These are phyloP conservation scores for Dinochytrium kinnereticum DNA, from an alignment of 371 early-diverging fungal genomes.

Conservation along the genomic window DNA sequence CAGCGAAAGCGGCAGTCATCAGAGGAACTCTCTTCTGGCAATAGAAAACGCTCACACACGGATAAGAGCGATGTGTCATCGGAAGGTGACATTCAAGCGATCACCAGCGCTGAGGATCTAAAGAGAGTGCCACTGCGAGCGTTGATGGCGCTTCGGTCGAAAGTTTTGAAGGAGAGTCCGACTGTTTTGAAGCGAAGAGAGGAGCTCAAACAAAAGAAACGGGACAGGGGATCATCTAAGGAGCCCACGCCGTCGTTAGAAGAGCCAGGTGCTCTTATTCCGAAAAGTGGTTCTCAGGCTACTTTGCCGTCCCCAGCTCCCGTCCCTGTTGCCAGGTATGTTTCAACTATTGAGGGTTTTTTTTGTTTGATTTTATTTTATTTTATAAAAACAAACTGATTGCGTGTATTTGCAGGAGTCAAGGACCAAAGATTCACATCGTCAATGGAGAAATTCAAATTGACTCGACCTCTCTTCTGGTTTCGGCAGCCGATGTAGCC, in stretches of 20 bases:
- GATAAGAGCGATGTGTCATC: background rate
- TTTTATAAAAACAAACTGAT: too few relatives aligned
- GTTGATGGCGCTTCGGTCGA: constrained; percentile 1
- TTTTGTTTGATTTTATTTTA: background rate
- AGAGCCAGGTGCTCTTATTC: too few relatives aligned
- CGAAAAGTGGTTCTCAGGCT: too few relatives aligned
- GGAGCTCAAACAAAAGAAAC: background rate
- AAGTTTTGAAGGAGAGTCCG: constrained; percentile 7
- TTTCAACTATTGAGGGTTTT: background rate
- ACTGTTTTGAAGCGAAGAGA: background rate
- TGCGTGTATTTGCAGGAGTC: background rate
- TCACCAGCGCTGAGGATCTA: background rate
- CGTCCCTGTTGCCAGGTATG: background rate
- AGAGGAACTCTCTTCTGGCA: too few relatives aligned
- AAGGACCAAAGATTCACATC: constrained; percentile 24
- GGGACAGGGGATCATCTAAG: too few relatives aligned
- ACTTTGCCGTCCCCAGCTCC: too few relatives aligned
- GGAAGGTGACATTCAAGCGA: background rate
- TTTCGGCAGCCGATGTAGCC: constrained; percentile 42
- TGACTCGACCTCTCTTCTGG: constrained; percentile 64
- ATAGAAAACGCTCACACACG: background rate
- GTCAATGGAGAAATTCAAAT: constrained; percentile 70
- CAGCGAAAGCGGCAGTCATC: too few relatives aligned
- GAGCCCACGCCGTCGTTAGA: too few relatives aligned
- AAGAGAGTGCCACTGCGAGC: background rate